Evolutionary conservation across 2,329 filamentous ascomycete species (phyloP).

Genomic region (Sporothrix brunneoviolacea): DNA sequence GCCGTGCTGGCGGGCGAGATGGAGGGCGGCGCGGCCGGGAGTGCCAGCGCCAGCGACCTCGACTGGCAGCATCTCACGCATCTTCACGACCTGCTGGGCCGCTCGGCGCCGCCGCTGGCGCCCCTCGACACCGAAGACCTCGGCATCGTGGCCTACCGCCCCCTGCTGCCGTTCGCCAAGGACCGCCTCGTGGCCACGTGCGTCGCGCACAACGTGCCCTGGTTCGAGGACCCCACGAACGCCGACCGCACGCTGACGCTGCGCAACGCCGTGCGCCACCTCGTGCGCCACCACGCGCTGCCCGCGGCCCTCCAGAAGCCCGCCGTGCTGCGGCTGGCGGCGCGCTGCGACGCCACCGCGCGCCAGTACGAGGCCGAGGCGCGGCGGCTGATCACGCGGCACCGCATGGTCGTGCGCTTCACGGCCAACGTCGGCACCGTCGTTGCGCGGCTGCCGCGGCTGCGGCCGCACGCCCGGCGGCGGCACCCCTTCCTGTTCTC

Average conservation of each 20-base stretch:
- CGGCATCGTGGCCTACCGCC: slow-evolving; percentile 61
- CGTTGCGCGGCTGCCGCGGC: slow-evolving; percentile 37
- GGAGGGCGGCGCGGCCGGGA: not conserved
- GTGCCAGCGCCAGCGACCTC: not conserved
- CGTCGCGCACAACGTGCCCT: slow-evolving; percentile 56
- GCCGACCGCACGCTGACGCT: slow-evolving; percentile 65
- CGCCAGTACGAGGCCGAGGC: slow-evolving; percentile 45
- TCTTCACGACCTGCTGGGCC: not conserved
- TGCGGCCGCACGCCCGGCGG: slow-evolving; percentile 16
- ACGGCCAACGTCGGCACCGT: slow-evolving; percentile 43
- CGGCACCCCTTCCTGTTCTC: slow-evolving; percentile 8
- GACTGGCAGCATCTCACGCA: slow-evolving; percentile 7
- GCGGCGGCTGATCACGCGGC: slow-evolving; percentile 44
- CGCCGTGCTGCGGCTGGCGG: slow-evolving; percentile 55
- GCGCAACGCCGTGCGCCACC: slow-evolving; percentile 71
- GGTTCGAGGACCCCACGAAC: slow-evolving; percentile 86
- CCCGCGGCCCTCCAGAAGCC: slow-evolving; percentile 63
- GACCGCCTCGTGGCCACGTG: slow-evolving; percentile 69
- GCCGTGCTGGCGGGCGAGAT: slow-evolving; percentile 14
- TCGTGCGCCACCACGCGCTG: slow-evolving; percentile 50
- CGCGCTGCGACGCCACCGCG: slow-evolving; percentile 40
- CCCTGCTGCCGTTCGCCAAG: slow-evolving; percentile 66
- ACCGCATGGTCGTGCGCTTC: slow-evolving; percentile 40
- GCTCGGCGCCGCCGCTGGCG: slow-evolving; percentile 11
- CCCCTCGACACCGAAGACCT: slow-evolving; percentile 48